phyloP scores from a whole-genome alignment of 139 green algal species.

The Spirogloea muscicola region DNA sequence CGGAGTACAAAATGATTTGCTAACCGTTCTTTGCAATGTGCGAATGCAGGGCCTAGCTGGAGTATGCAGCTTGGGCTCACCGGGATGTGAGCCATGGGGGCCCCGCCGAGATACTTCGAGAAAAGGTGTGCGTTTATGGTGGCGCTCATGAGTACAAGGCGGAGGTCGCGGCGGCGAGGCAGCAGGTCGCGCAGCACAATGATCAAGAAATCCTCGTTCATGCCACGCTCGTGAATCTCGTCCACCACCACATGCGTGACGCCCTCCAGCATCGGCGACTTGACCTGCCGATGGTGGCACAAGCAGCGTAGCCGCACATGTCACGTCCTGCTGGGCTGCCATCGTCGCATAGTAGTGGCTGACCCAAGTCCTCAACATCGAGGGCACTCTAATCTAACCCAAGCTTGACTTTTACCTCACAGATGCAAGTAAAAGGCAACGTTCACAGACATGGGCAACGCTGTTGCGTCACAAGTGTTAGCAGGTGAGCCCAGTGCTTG shows the following conservation, averaged over 20 bases:
- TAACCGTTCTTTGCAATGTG: slow-evolving; percentile 56
- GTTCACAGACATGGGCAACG: no score
- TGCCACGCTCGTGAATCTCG: slow-evolving; percentile 84
- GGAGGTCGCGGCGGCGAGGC: slow-evolving; percentile 42
- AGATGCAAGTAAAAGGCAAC: no score
- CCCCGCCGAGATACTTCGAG: slow-evolving; percentile 65
- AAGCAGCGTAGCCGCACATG: no score
- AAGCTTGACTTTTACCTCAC: no score
- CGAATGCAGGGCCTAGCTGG: no score
- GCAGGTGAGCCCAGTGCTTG: no score
- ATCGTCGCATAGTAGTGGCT: no score
- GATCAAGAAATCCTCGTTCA: slow-evolving; percentile 59
- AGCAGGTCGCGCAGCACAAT: slow-evolving; percentile 60
- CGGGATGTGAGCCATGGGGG: slow-evolving; percentile 65
- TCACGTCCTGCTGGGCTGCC: no score
- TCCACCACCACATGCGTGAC: slow-evolving; percentile 78
- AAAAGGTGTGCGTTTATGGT: slow-evolving; percentile 66
- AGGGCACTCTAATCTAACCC: no score
- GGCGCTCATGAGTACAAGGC: slow-evolving; percentile 75
- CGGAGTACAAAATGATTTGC: no score
- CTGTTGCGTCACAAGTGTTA: no score
- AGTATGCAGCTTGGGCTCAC: slow-evolving; percentile 39
- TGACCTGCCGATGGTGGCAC: slow-evolving; percentile 2
- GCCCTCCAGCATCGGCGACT: slow-evolving; percentile 31
- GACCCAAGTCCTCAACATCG: no score